Evolutionary conservation across 805 yeast species (phyloP), one percentile per base, ranked within the genome.

Genomic region (Priceomyces melissophilus): DNA sequence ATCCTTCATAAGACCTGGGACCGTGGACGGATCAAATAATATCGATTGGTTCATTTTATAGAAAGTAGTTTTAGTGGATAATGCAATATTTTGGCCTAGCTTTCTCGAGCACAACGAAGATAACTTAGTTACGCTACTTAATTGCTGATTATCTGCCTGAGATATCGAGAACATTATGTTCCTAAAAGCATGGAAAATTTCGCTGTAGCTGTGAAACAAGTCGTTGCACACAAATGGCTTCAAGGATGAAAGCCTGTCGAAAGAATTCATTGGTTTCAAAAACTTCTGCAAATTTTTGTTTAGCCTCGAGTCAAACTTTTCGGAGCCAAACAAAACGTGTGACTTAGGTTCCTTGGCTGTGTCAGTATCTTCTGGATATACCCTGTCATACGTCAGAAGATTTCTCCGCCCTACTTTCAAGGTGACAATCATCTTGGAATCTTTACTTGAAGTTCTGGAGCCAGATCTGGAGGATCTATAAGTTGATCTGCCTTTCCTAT

Each of bases 11-110:
- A 50, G 44, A 1, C 29, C 32, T 0, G 69, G 67, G 11, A 67
- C 43, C 1, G 60, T 53, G 3, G 54, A 50, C 3, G 56, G 52
- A 34, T 58, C 60, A 43, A 59, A 58, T 26, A 58, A 43, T n/a
- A 51, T 44, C 1, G 60, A 35, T 34, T 63, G 63, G 41, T 56
- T 65, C 32, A 65, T 50, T 29, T 53, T 56, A 40, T 54, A 60
- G 48, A 59, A 66, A 2, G 72, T 55, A 2, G 71, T 51, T 34
- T 61, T 58, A 8, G 69, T 54, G 1, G 65, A 57, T 12, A 64
- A 45, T 0, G 64, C 68, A 38, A 67, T 62, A 13, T 56, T 53
- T 31, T 62, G 60, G 7, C 74, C 72, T 10, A 67, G 38, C 26
- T 55, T 59, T 25, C 41, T 49, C 2, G 48, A 30, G 26, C 66